Base-by-base conservation (phyloP, 106 monocot genomes). In the Chionographis japonica region DNA sequence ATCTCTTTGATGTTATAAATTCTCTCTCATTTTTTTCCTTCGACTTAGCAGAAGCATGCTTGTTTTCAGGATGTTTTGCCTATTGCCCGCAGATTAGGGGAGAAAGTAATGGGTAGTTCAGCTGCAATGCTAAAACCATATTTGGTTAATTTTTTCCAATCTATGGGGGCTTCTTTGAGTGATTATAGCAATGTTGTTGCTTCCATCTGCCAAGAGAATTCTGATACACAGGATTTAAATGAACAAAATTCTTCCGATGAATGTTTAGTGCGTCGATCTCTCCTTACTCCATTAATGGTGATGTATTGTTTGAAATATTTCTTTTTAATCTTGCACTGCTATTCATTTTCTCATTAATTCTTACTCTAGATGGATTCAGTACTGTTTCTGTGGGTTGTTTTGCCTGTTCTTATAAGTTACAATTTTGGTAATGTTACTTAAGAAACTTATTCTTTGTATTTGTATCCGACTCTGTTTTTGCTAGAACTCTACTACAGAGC, bases 31-130 rank as follows among this genome's bases (percentile, higher is more conserved):
- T n/a, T 2, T 12, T 4, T 51, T 9, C 17, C 12, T 61, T 68
- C 52, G 16, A 55, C 66, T 66, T 18, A 46, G 8, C 65, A 11
- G 12, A n/a, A 40, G 49, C 11, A 38, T 49, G 59, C 3, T 13
- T 65, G 14, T 68, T 71, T 84, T 61, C 68, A 95, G 95, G 89
- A 88, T 62, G 15, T 73, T 68, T 61, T 79, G 56, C 83, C 88
- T 19, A 59, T 77, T 63, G 71, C 88, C 38, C 52, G 65, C 16
- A 73, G 40, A 60, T 78, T 95, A 20, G 95, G 53, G 3, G 86
- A 82, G 71, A 88, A 85, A 69, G 95, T 95, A 2, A 82, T 95
- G 12, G 14, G 38, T 42, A 86, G 63, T 11, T 92, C 88, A 74
- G 66, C 82, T 3, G 18, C 12, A 4, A 91, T 84, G 73, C 60